Evolutionary conservation across 2,329 filamentous ascomycete genomes (phyloP), one percentile per base, ranked within the genome.

Genomic region (Nemania serpens): DNA sequence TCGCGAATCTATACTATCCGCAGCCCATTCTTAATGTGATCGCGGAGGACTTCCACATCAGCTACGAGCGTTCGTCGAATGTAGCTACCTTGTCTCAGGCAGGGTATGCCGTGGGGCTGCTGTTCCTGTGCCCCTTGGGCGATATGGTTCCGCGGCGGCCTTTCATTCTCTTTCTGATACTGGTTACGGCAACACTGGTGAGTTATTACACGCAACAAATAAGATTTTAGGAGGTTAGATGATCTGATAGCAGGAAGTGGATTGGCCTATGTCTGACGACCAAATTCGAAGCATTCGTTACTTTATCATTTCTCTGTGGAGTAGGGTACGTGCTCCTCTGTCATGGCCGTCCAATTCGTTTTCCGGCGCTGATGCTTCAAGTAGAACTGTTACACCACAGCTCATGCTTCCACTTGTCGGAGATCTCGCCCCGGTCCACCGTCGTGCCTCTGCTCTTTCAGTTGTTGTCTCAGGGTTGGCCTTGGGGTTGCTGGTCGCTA

Each of bases 381-480:
- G 1, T 42, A 75, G 73, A 25, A 75, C 73, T 5, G 72, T 75
- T 6, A 75, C 72, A 9, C 73, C 73, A 45, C 82, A 84, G 73
- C 74, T 84, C 34, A 90, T 91, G 88, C 82, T 90, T n/a, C 88
- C 88, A 0, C 78, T 91, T 0, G 88, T 90, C 1, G 87, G 87
- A 2, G 88, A 90, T 65, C 80, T 91, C 2, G 87, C 87, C 0
- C 87, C 88, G 0, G 80, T 84, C 0, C 75, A 85, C 48, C 80
- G 83, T 13, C 82, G 88, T 10, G 88, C 87, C 2, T 80, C 85
- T 15, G 84, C 86, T 1, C 78, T 90, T 33, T 86, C 84, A 11
- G 85, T 90, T 59, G 86, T 90, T 1, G 84, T 86, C 1, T 88
- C 84, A 0, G 88, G 87, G 2, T 77, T 90, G 3, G 80, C 88